phyloP scores from a whole-genome alignment of 192 early-diverging fungal species.

The Coemansia sp. region DNA sequence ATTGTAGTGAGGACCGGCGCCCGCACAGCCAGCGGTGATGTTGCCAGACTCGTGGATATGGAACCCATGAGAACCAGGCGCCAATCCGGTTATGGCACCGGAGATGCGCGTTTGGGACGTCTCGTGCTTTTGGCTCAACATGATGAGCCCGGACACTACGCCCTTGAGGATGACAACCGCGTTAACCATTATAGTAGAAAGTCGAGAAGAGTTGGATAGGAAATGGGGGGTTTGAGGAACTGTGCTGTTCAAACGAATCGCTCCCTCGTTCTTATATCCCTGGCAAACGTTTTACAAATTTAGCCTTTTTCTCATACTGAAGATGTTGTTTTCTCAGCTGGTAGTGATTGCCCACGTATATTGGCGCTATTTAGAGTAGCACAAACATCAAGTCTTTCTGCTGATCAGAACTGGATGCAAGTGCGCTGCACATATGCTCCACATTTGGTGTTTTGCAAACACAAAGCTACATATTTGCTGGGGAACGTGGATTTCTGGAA shows the following conservation, averaged over 20 bases:
- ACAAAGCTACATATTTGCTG: too few relatives aligned
- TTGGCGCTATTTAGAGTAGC: background rate
- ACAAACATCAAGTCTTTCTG: background rate
- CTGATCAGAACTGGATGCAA: background rate
- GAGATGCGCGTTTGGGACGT: conserved; percentile 32
- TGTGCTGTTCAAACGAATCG: background rate
- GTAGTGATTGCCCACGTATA: background rate
- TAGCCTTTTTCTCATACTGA: background rate
- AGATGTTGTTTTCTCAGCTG: background rate
- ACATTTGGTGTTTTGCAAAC: background rate
- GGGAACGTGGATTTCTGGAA: too few relatives aligned
- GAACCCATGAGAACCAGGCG: conserved; percentile 79
- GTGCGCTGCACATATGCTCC: background rate
- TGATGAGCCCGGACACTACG: background rate
- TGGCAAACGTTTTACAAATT: background rate
- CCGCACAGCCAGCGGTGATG: conserved; percentile 74
- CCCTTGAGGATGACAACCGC: conserved; percentile 2
- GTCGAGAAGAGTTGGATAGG: background rate
- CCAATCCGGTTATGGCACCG: conserved; percentile 61
- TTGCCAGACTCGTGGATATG: conserved; percentile 79
- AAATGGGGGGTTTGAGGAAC: background rate
- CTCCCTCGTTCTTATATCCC: background rate
- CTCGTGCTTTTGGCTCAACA: background rate
- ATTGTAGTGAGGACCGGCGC: conserved; percentile 86
- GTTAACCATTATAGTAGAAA: background rate